Evolutionary conservation across 2,329 filamentous ascomycete species (phyloP).

Genomic region (Cryphonectria japonica): DNA sequence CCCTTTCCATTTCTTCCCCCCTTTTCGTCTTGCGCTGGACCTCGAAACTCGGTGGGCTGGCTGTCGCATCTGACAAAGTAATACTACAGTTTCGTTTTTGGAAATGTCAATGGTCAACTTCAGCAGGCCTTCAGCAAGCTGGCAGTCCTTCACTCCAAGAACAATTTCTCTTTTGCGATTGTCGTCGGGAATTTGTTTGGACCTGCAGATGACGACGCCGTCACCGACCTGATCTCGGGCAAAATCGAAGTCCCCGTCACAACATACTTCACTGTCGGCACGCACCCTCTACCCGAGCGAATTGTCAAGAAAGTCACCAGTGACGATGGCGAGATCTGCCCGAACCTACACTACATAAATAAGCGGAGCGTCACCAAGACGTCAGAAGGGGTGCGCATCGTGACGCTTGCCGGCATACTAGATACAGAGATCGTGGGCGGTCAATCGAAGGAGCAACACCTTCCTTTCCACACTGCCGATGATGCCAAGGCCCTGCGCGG

Average conservation of each 20-base stretch:
- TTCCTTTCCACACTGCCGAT: slow-evolving; percentile 75
- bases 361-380: slow-evolving; percentile 89
- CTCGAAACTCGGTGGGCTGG: background rate
- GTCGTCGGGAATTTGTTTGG: slow-evolving; percentile 83
- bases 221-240: slow-evolving; percentile 72
- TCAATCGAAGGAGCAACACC: slow-evolving; percentile 71
- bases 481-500: slow-evolving; percentile 78
- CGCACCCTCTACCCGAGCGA: slow-evolving; percentile 67
- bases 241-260: slow-evolving; percentile 75
- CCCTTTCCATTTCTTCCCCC: too few relatives aligned
- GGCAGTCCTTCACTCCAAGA: slow-evolving; percentile 79
- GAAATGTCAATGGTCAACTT: slow-evolving; percentile 80
- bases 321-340: slow-evolving; percentile 71
- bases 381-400: slow-evolving; percentile 83
- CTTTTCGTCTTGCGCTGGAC: background rate
- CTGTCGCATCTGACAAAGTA: slow-evolving; percentile 28
- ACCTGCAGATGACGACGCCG: slow-evolving; percentile 56
- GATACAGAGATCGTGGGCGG: slow-evolving; percentile 62
- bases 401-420: slow-evolving; percentile 78
- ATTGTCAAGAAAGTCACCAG: slow-evolving; percentile 75
- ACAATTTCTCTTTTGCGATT: slow-evolving; percentile 84
- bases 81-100: slow-evolving; percentile 71
- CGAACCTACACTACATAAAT: slow-evolving; percentile 89
- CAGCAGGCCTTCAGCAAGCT: slow-evolving; percentile 79
- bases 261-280: slow-evolving; percentile 89